Evolutionary conservation across 2,329 filamentous ascomycete species (phyloP).

Genomic region (Diaporthe vaccinii): DNA sequence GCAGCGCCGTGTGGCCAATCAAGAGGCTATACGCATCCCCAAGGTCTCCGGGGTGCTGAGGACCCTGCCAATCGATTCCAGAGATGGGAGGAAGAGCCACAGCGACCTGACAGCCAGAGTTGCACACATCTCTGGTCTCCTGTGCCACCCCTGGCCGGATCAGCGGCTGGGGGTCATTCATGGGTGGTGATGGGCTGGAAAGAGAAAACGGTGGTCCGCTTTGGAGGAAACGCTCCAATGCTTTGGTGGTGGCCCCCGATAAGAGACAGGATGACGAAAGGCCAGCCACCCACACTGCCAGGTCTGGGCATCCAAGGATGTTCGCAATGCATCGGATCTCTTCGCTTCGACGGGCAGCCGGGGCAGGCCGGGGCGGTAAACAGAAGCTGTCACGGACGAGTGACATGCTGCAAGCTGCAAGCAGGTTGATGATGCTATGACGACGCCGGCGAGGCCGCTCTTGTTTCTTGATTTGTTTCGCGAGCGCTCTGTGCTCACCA

Average conservation of each 20-base stretch:
- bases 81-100: conserved; percentile 11
- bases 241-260: conserved; percentile 18
- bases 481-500: conserved; percentile 2
- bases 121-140: conserved; percentile 25
- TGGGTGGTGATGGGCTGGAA: conserved; percentile 10
- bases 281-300: conserved; percentile 11
- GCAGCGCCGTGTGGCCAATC: conserved; percentile 10
- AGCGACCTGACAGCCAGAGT: conserved; percentile 2
- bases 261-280: conserved; percentile 31
- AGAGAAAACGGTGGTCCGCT: conserved; percentile 28
- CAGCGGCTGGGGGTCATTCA: conserved; percentile 23
- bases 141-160: conserved; percentile 30
- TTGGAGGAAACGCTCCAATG: conserved; percentile 29
- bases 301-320: conserved; percentile 21
- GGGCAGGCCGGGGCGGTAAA: conserved; percentile 29
- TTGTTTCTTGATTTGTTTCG: conserved; percentile 24
- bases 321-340: conserved; percentile 21
- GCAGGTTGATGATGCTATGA: conserved; percentile 15
- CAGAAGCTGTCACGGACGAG: conserved; percentile 30
- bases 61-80: conserved; percentile 34
- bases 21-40: conserved; percentile 18
- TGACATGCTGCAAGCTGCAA: background rate
- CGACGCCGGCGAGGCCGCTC: conserved; percentile 6
- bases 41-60: conserved; percentile 26
- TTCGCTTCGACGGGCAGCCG: conserved; percentile 29